A percentile compares a stretch with the other conserved stretches of the same genome.
These are phyloP conservation scores for Phytophthora cactorum DNA, from an alignment of 352 stramenopile species.

Conservation along the genomic window DNA sequence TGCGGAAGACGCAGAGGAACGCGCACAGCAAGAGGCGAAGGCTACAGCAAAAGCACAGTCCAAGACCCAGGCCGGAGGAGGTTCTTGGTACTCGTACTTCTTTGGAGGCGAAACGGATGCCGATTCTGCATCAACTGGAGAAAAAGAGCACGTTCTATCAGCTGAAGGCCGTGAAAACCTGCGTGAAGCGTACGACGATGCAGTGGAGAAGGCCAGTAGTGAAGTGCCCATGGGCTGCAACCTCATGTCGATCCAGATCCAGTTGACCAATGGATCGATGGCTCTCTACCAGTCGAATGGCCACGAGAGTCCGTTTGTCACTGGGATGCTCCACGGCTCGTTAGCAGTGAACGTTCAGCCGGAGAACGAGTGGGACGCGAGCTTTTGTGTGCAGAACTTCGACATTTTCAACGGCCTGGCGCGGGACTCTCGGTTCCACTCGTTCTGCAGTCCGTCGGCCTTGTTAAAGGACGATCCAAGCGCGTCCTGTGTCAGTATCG, in stretches of 20 bases:
- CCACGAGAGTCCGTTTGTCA: conserved; percentile 55
- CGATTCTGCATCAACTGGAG: conserved; percentile 8
- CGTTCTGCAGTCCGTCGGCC: conserved; percentile 64
- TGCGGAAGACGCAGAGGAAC: conserved; percentile 64
- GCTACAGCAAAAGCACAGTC: conserved; percentile 27
- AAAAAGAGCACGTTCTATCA: conserved; percentile 57
- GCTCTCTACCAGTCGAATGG: conserved; percentile 56
- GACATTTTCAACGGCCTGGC: conserved; percentile 66
- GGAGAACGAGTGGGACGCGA: conserved; percentile 68
- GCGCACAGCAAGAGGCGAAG: conserved; percentile 38
- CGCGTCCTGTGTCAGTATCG: conserved; percentile 58
- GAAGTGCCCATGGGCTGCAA: conserved; percentile 72
- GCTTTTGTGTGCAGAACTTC: conserved; percentile 70
- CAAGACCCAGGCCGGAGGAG: conserved; percentile 31
- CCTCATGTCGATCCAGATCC: conserved; percentile 69
- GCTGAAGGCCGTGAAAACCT: conserved; percentile 71
- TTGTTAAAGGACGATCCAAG: conserved; percentile 11
- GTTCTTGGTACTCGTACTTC: conserved; percentile 82
- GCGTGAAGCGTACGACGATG: conserved; percentile 80
- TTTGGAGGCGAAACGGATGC: conserved; percentile 50
- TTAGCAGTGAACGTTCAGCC: conserved; percentile 68
- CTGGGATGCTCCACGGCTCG: conserved; percentile 54
- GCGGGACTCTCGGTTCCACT: conserved; percentile 51
- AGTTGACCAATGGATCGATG: conserved; percentile 60
- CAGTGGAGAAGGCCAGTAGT: conserved; percentile 54